A percentile compares a stretch with the other conserved stretches of the same genome.
phyloP scores from a whole-genome alignment of 1,284 basidiomycete genomes.

The Polyporus tsugae region DNA sequence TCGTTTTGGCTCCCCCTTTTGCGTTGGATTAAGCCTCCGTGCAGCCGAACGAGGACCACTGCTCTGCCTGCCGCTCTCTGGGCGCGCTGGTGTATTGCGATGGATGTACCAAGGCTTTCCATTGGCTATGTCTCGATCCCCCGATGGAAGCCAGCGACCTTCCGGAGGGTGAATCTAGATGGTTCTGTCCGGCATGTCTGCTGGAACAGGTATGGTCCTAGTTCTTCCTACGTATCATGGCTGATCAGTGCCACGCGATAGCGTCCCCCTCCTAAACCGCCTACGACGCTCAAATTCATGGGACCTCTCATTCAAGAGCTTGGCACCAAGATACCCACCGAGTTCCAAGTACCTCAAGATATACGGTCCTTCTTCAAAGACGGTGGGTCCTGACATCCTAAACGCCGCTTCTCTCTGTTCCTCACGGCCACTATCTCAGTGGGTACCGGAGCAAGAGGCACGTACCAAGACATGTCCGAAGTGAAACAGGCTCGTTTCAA shows the following conservation, averaged over 20 bases:
- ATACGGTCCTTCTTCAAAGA: slow-evolving; percentile 89
- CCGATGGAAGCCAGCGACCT: slow-evolving; percentile 90
- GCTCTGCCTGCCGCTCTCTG: slow-evolving; percentile 87
- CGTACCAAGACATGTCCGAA: slow-evolving; percentile 82
- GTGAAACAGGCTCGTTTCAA: slow-evolving; percentile 81
- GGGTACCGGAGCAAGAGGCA: slow-evolving; percentile 74
- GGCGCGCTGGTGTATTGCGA: slow-evolving; percentile 94
- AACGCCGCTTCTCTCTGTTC: slow-evolving; percentile 20
- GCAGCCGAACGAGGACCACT: slow-evolving; percentile 93
- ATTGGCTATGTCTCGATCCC: slow-evolving; percentile 96
- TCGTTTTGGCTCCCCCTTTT: not conserved
- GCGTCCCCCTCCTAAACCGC: slow-evolving; percentile 72
- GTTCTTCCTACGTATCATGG: slow-evolving; percentile 16
- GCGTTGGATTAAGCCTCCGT: slow-evolving; percentile 23
- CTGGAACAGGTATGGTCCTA: slow-evolving; percentile 64
- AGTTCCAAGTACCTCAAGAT: slow-evolving; percentile 92
- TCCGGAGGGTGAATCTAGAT: slow-evolving; percentile 83
- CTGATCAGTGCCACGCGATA: slow-evolving; percentile 41
- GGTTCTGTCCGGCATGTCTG: slow-evolving; percentile 90
- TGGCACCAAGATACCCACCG: slow-evolving; percentile 72
- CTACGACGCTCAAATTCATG: slow-evolving; percentile 61
- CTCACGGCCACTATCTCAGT: slow-evolving; percentile 55
- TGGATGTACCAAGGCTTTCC: slow-evolving; percentile 95
- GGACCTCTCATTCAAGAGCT: slow-evolving; percentile 75
- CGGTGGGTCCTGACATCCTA: slow-evolving; percentile 55